Conservation (phyloP, 805 yeast species). For the Maudiozyma serrabonitensis region DNA sequence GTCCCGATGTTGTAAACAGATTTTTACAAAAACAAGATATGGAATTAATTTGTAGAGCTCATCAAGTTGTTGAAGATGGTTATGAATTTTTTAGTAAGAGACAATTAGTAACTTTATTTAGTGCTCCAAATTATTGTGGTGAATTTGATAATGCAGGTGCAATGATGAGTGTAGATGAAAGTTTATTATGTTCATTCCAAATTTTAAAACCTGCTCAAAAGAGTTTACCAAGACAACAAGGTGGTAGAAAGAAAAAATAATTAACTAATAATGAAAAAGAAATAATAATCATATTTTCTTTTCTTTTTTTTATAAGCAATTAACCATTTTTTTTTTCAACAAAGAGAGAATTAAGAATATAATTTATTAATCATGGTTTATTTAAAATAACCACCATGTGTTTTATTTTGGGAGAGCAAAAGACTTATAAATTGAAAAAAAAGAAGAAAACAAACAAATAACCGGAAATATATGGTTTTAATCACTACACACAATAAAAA, state of each 20-base stretch:
- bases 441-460: background rate
- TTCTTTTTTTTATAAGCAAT: background rate
- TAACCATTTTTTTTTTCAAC: background rate
- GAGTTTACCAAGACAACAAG: slow-evolving; percentile 32
- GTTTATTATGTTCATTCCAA: slow-evolving; percentile 90
- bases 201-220: slow-evolving; percentile 97
- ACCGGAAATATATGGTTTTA: background rate
- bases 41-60: slow-evolving; percentile 97
- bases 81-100: slow-evolving; percentile 94
- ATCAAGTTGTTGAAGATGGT: slow-evolving; percentile 98
- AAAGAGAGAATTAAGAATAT: background rate
- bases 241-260: slow-evolving; percentile 28
- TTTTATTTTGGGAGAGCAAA: no score
- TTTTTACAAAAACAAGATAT: slow-evolving; percentile 94
- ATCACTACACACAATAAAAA: no score
- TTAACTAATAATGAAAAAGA: background rate
- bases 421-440: background rate
- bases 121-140: slow-evolving; percentile 98
- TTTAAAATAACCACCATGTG: no score
- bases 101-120: slow-evolving; percentile 87
- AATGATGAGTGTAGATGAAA: slow-evolving; percentile 98
- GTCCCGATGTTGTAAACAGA: slow-evolving; percentile 97
- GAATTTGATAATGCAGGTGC: slow-evolving; percentile 99
- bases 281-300: background rate
- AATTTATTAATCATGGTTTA: no score